Conservation (phyloP, 129 eudicot species). For the Chrysanthemum lavandulifolium region DNA sequence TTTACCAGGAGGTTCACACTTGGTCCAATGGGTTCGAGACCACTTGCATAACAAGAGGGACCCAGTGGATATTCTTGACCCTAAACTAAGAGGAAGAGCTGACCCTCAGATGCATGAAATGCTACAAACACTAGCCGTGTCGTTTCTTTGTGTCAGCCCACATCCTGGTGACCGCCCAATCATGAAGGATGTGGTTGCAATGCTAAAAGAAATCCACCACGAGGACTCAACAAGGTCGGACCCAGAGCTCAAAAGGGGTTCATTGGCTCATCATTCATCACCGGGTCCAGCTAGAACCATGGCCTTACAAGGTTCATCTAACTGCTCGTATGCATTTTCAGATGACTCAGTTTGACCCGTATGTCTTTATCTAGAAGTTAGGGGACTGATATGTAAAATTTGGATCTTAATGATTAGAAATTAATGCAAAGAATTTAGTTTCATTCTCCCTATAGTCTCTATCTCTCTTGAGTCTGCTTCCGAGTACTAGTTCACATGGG, state of each 20-base stretch:
- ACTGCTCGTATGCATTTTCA: conserved; percentile 84
- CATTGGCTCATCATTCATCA: conserved; percentile 37
- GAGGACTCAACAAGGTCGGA: conserved; percentile 53
- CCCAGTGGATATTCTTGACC: conserved; percentile 71
- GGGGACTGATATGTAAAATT: background rate
- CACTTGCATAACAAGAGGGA: conserved; percentile 65
- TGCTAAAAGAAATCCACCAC: conserved; percentile 83
- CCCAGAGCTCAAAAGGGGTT: conserved; percentile 47
- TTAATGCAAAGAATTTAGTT: conserved; percentile 29
- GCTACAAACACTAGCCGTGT: conserved; percentile 91
- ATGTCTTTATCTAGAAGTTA: conserved; percentile 16
- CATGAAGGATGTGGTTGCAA: conserved; percentile 96
- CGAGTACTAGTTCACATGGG: conserved; percentile 40
- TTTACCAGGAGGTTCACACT: conserved; percentile 80
- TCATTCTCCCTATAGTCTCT: conserved; percentile 14
- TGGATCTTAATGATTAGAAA: conserved; percentile 42
- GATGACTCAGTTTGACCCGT: conserved; percentile 57
- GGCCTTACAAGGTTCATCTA: conserved; percentile 67
- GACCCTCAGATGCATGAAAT: conserved; percentile 97
- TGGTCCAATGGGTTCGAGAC: conserved; percentile 93
- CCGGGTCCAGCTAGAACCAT: conserved; percentile 46
- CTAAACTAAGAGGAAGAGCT: conserved; percentile 78
- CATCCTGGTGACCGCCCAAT: conserved; percentile 82
- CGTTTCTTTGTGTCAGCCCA: conserved; percentile 76
- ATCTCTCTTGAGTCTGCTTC: conserved; percentile 19